Conservation (phyloP, 2,329 filamentous ascomycete genomes). For the Colletotrichum navitas region DNA sequence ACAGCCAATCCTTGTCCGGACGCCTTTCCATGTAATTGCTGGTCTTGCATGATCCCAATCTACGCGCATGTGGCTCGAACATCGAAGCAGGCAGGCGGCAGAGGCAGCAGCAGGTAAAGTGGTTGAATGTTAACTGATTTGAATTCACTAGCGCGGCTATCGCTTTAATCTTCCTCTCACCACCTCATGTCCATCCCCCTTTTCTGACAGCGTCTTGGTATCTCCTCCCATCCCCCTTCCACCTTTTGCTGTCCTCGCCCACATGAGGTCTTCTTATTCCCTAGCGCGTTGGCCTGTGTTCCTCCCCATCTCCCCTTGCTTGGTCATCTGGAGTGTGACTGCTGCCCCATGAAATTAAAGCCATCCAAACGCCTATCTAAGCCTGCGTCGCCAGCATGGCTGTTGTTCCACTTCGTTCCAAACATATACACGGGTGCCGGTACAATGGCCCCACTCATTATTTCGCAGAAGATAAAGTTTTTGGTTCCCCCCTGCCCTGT, state of each 20-base stretch:
- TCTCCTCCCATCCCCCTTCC: not conserved
- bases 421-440: conserved; percentile 22
- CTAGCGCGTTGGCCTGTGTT: conserved; percentile 1
- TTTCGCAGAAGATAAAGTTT: conserved; percentile 5
- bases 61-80: not conserved
- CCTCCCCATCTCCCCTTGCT: not conserved
- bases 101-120: not conserved
- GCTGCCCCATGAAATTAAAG: not conserved
- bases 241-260: not conserved
- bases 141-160: conserved; percentile 31
- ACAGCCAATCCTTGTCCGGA: not conserved
- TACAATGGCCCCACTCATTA: conserved; percentile 11
- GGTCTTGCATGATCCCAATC: not conserved
- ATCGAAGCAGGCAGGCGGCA: not conserved
- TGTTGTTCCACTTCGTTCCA: not conserved
- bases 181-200: conserved; percentile 29
- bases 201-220: conserved; percentile 13
- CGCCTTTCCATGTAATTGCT: not conserved
- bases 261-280: conserved; percentile 27
- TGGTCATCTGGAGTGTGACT: not conserved
- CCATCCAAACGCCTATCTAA: conserved; percentile 11
- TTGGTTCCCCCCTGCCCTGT: not conserved
- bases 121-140: conserved; percentile 27
- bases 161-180: conserved; percentile 38
- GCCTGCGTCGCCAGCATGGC: conserved; percentile 27